These are phyloP conservation scores for Thoreauomyces humboldtii DNA, from an alignment of 192 early-diverging fungal genomes.

Conservation along the genomic window DNA sequence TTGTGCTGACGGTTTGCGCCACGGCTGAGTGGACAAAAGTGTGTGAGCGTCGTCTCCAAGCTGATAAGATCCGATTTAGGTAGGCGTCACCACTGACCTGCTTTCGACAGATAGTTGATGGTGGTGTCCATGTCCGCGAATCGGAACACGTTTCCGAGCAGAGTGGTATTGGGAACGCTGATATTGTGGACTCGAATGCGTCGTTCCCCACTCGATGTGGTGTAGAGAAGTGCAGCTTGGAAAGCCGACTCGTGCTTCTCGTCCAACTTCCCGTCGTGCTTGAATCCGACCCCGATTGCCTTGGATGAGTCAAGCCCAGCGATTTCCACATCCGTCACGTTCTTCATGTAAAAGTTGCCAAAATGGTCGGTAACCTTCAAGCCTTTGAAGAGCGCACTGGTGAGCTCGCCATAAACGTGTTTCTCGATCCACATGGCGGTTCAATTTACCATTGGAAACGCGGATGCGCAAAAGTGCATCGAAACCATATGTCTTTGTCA, in stretches of 20 bases:
- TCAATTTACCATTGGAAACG: constrained; percentile 84
- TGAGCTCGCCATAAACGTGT: not conserved
- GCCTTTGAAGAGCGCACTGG: constrained; percentile 23
- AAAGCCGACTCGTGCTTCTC: constrained; percentile 73
- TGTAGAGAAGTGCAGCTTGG: constrained; percentile 94
- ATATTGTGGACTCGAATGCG: constrained; percentile 91
- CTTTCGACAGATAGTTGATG: constrained; percentile 81
- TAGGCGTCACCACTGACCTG: constrained; percentile 40
- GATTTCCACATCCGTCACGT: constrained; percentile 87
- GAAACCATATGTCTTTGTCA: constrained; percentile 79
- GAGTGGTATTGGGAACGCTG: constrained; percentile 68
- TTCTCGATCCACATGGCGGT: no score
- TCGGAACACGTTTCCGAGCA: constrained; percentile 82
- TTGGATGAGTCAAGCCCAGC: constrained; percentile 85
- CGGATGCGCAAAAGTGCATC: constrained; percentile 86
- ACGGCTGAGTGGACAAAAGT: constrained; percentile 50
- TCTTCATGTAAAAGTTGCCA: constrained; percentile 93
- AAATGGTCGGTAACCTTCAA: constrained; percentile 81
- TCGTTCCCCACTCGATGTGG: constrained; percentile 80
- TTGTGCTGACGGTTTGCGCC: constrained; percentile 63
- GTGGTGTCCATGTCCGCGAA: constrained; percentile 90
- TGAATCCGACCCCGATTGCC: constrained; percentile 76
- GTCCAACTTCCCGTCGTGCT: constrained; percentile 87
- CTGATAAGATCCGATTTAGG: not conserved
- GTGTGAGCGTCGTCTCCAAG: not conserved